Evolutionary conservation across 306 rosid genomes (phyloP), one percentile per base, ranked within the genome.

Genomic region (Vigna mungo): DNA sequence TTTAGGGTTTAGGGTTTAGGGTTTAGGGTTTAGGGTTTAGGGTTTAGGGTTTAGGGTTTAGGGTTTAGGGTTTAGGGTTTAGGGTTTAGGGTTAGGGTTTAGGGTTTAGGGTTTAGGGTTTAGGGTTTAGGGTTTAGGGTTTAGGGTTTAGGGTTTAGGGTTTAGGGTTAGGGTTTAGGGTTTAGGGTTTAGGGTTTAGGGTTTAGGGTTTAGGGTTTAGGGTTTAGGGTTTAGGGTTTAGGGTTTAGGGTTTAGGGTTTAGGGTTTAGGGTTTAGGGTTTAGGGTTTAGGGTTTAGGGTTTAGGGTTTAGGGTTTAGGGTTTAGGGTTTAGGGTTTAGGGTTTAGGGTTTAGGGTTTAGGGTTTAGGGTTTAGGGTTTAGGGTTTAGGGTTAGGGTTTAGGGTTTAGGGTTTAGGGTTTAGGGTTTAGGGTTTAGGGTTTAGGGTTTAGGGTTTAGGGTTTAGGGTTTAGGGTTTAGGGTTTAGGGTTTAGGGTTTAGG

Each of bases 261-360:
- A 61, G 49, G 58, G 49, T 62, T 47, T 56, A 44, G 72, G 72
- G 65, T 62, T 44, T 64, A 47, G 79, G 71, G 71, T 62, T 61
- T 72, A 41, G 76, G 86, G 79, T 54, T 82, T 48, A 48, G 17
- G 54, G 78, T 62, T 77, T 25, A 25, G 27, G 27, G 27, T 25
- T 25, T 25, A 48, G 25, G 79, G 82, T 56, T 77, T 71, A 32
- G 23, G 82, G 82, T 13, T 70, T 77, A 7, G n/a, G 85, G 78
- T 60, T 77, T 71, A 17, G 49, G 86, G 75, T 62, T 66, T 78
- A 20, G 52, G 75, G 85, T 66, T 75, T 77, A 15, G 36, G 81
- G 86, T 68, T 72, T 77, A 43, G 63, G 82, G 80, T 74, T 62
- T 77, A 51, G 36, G 74, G 85, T 73, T 76, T 55, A 36, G 46